These are phyloP conservation scores for Castanea mollissima DNA, from an alignment of 306 rosid genomes.

Conservation along the genomic window DNA sequence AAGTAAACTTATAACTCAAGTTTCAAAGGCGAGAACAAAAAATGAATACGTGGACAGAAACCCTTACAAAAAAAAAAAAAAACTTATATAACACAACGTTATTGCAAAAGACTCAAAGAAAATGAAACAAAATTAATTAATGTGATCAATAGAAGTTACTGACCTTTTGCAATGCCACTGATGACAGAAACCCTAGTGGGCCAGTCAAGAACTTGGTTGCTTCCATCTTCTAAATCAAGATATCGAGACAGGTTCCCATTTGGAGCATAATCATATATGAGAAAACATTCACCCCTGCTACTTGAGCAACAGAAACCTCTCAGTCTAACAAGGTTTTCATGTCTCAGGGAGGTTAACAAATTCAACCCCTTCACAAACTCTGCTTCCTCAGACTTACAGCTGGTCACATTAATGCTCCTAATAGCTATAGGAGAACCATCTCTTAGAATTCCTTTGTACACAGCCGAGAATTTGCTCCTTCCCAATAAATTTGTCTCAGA, in stretches of 20 bases:
- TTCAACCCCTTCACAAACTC: slow-evolving; percentile 73
- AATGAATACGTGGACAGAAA: too few relatives aligned
- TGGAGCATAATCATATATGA: slow-evolving; percentile 73
- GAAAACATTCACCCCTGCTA: slow-evolving; percentile 87
- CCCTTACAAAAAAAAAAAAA: too few relatives aligned
- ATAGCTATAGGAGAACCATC: slow-evolving; percentile 87
- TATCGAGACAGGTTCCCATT: slow-evolving; percentile 64
- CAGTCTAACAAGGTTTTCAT: slow-evolving; percentile 69
- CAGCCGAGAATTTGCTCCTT: slow-evolving; percentile 75
- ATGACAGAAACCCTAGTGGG: slow-evolving; percentile 69
- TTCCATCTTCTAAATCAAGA: slow-evolving; percentile 69
- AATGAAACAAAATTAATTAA: not conserved
- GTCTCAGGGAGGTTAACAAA: slow-evolving; percentile 63
- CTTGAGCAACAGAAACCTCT: slow-evolving; percentile 96
- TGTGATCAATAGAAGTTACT: slow-evolving; percentile 13
- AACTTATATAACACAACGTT: not conserved
- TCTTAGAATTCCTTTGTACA: slow-evolving; percentile 76
- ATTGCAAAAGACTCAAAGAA: not conserved
- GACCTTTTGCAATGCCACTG: slow-evolving; percentile 86
- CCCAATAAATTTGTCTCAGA: slow-evolving; percentile 73
- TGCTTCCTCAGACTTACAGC: slow-evolving; percentile 83
- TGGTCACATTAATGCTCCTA: slow-evolving; percentile 61
- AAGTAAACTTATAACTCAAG: too few relatives aligned
- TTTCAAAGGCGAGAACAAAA: too few relatives aligned
- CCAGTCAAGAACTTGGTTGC: slow-evolving; percentile 69